Percentiles rank a stretch among this genome's conserved stretches.
phyloP scores from a whole-genome alignment of 352 stramenopile genomes.

The Pythium phragmiticola region DNA sequence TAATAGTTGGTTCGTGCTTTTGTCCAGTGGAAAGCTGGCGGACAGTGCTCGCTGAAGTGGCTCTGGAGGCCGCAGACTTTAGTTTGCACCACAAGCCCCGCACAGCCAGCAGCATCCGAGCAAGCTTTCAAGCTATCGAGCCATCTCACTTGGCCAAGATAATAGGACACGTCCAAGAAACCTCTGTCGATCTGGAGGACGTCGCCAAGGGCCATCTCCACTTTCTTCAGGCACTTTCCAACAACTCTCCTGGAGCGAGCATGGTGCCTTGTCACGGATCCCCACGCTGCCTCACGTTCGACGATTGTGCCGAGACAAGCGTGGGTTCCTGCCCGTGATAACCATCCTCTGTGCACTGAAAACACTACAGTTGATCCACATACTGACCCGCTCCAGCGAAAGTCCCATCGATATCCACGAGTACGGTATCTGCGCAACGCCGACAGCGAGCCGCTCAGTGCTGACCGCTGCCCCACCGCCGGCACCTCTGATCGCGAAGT shows the following conservation, averaged over 20 bases:
- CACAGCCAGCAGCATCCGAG: constrained; percentile 2
- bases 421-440: neutral
- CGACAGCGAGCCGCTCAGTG: neutral
- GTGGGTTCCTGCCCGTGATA: constrained; percentile 18
- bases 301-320: constrained; percentile 13
- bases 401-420: neutral
- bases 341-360: constrained; percentile 33
- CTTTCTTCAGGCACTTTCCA: constrained; percentile 35
- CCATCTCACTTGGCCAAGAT: constrained; percentile 14
- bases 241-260: constrained; percentile 23
- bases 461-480: neutral
- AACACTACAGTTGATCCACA: constrained; percentile 33
- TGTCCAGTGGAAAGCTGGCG: constrained; percentile 4
- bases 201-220: constrained; percentile 25
- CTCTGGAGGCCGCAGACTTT: neutral
- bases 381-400: neutral
- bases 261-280: constrained; percentile 6
- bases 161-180: constrained; percentile 19
- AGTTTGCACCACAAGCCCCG: constrained; percentile 13
- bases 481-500: constrained; percentile 16
- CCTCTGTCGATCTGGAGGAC: constrained; percentile 13
- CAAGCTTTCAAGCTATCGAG: neutral
- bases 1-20: neutral
- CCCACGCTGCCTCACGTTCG: constrained; percentile 27
- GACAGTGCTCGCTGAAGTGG: neutral